These are phyloP conservation scores for Bruguiera gymnorhiza DNA, from an alignment of 345 rosid species.

Conservation along the genomic window DNA sequence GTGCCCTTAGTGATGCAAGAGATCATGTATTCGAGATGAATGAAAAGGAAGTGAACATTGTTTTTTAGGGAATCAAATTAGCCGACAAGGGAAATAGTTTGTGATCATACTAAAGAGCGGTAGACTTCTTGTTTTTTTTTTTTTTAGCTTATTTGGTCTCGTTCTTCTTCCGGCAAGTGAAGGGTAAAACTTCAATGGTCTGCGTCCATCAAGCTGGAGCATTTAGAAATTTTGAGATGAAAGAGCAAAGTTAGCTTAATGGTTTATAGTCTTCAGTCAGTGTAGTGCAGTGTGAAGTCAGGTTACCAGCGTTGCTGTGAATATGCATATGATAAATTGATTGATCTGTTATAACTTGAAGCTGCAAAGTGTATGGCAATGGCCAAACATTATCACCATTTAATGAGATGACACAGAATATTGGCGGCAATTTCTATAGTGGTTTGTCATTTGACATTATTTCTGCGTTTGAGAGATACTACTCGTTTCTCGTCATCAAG, in stretches of 20 bases:
- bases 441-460: neutral
- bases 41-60: slow-evolving; percentile 80
- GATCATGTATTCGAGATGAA: slow-evolving; percentile 96
- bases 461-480: too few relatives aligned
- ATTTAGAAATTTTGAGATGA: slow-evolving; percentile 16
- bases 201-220: neutral
- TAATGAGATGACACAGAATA: too few relatives aligned
- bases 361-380: neutral
- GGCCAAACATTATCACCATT: neutral
- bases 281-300: neutral
- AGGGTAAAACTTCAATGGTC: slow-evolving; percentile 9
- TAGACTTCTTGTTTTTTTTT: slow-evolving; percentile 3
- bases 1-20: slow-evolving; percentile 81
- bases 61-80: slow-evolving; percentile 47
- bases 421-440: neutral
- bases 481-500: too few relatives aligned
- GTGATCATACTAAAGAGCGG: slow-evolving; percentile 5
- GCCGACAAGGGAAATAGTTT: slow-evolving; percentile 6
- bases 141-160: neutral
- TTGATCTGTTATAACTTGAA: neutral
- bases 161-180: slow-evolving; percentile 19
- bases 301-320: neutral
- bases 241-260: slow-evolving; percentile 10
- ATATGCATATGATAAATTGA: neutral
- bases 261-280: neutral